Conservation (phyloP, 345 rosid genomes). For the Zanthoxylum bungeanum region DNA sequence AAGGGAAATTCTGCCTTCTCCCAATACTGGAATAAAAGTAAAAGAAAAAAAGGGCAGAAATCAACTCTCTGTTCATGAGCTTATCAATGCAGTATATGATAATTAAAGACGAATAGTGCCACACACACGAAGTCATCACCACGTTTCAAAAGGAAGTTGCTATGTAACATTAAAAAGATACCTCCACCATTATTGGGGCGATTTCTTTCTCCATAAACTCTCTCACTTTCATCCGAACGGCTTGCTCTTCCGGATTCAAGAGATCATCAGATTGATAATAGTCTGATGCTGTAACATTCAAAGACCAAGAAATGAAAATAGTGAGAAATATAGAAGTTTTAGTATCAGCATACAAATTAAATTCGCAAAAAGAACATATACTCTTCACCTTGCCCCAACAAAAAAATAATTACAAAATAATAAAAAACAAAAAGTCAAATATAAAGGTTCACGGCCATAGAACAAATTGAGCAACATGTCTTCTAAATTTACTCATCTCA, state of each 20-base stretch:
- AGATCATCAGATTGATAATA: conserved; percentile 76
- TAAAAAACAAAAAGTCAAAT: too few species aligned
- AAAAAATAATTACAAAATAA: not conserved
- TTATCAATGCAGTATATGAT: not conserved
- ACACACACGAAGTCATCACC: not conserved
- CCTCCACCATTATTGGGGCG: conserved; percentile 89
- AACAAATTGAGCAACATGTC: not conserved
- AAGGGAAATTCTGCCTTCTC: conserved; percentile 98
- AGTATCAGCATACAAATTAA: not conserved
- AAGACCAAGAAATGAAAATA: conserved; percentile 3
- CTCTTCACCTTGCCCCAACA: not conserved
- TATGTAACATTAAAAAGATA: conserved; percentile 23
- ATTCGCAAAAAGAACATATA: not conserved
- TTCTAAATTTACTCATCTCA: not conserved
- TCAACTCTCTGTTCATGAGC: conserved; percentile 5
- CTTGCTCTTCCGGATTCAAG: conserved; percentile 77
- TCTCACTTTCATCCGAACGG: conserved; percentile 59
- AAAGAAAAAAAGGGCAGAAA: not conserved
- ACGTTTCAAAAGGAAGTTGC: not conserved
- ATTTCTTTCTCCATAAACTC: conserved; percentile 88
- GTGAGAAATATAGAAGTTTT: not conserved
- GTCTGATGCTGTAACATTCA: conserved; percentile 66
- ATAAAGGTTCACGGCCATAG: not conserved
- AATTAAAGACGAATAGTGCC: not conserved
- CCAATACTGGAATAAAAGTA: conserved; percentile 59